Percentiles rank a stretch among this genome's conserved stretches.
Conservation (phyloP, 2,329 filamentous ascomycete species). For the Penicillium sp. region DNA sequence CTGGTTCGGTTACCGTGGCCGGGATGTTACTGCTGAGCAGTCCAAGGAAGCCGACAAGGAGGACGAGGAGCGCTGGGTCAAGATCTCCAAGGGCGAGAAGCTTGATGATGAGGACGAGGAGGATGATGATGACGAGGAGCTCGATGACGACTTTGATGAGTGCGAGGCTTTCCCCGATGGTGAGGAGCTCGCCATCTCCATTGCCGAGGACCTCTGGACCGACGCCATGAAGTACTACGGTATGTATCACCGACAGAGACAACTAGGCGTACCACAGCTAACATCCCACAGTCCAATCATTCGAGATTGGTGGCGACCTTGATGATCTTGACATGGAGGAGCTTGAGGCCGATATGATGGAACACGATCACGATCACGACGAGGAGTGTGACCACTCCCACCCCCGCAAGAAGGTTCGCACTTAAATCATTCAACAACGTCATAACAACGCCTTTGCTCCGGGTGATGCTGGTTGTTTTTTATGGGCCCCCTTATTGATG, state of each 20-base stretch:
- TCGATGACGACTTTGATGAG: conserved; percentile 64
- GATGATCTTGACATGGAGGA: conserved; percentile 70
- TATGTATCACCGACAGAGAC: conserved; percentile 49
- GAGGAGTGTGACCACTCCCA: conserved; percentile 47
- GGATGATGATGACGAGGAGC: conserved; percentile 48
- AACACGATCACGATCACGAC: conserved; percentile 33
- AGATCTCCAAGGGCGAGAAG: conserved; percentile 52
- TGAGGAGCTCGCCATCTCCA: conserved; percentile 74
- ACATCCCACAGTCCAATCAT: conserved; percentile 62
- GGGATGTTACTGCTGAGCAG: conserved; percentile 71
- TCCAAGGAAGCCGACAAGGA: conserved; percentile 61
- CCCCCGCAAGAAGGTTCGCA: conserved; percentile 45
- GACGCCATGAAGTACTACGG: conserved; percentile 88
- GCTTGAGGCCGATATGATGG: conserved; percentile 57
- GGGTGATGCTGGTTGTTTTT: conserved; percentile 17
- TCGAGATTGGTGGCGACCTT: conserved; percentile 63
- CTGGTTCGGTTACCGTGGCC: conserved; percentile 79
- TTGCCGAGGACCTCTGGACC: conserved; percentile 87
- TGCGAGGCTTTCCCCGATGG: conserved; percentile 86
- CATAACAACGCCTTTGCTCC: conserved; percentile 20
- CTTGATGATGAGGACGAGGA: conserved; percentile 40
- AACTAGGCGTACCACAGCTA: conserved; percentile 29
- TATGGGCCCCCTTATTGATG: conserved; percentile 16
- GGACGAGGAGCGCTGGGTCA: conserved; percentile 59
- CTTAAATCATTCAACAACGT: conserved; percentile 22